Base-by-base conservation (phyloP, 2,329 filamentous ascomycete species). In the Nannizziopsis arthrosporioides region DNA sequence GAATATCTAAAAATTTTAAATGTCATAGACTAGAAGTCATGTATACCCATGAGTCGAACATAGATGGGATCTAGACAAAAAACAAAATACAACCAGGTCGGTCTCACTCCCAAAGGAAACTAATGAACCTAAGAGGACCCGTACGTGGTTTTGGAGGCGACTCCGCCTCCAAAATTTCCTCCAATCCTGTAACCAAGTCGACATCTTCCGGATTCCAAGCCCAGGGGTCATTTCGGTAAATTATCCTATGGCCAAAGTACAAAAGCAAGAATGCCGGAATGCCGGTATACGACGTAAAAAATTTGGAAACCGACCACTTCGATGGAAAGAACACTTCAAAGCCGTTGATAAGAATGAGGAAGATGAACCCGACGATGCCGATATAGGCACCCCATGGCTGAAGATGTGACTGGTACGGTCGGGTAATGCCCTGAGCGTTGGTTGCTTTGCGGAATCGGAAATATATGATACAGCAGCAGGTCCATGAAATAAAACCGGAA, bases 341-440 rank as follows among this genome's bases (percentile, higher is more conserved):
- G 1, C 84, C 85, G 57, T 86, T 86, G 55, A 85, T 81, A 2
- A 89, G 64, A 1, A 74, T 77, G n/a, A 89, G 69, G 46, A 86
- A 74, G 18, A 78, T 59, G 41, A 55, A 57, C 8, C 61, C 61
- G 12, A 74, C 60, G 1, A 86, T 72, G 8, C 74, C 72, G 47
- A 75, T 65, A 57, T 73, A 85, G 0, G 82, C 75, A 1, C 77
- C 78, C 58, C 81, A 87, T 0, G 84, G 78, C 56, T 81, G 78
- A 4, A 80, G 55, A 17, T 59, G 58, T n/a, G 72, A 75, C 22
- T 63, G 63, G 55, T 77, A 81, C 0, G 78, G 75, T 4, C 77
- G 65, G 35, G 70, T 56, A 22, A 76, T 63, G 7, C 67, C 65
- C 47, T 78, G 74, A 1, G 57, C 60, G 0, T 57, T 47, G 27